phyloP scores from a whole-genome alignment of 345 rosid genomes.

The Corchorus capsularis region DNA sequence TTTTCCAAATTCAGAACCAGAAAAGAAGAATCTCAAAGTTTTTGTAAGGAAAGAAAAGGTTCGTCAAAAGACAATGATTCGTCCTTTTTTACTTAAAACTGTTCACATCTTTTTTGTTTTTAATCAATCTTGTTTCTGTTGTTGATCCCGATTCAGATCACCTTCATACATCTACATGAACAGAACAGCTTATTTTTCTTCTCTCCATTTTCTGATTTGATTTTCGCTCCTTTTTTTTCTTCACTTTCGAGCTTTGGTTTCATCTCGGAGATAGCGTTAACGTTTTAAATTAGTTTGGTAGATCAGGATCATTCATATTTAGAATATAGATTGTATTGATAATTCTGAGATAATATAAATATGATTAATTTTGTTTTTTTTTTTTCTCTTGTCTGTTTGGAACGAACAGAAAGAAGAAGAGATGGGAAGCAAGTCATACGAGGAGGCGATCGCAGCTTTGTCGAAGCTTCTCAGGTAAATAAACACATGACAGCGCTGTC shows the following conservation, averaged over 20 bases:
- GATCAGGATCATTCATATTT: neutral
- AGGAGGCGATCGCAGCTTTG: conserved; percentile 76
- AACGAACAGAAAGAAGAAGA: conserved; percentile 37
- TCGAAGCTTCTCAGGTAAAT: conserved; percentile 78
- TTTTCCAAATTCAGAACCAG: neutral
- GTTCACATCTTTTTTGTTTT: conserved; percentile 11
- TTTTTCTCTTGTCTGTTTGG: neutral
- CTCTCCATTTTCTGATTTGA: neutral
- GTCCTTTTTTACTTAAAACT: neutral
- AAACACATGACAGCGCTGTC: neutral
- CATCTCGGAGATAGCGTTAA: neutral
- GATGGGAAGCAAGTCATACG: conserved; percentile 68
- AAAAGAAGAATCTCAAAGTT: conserved; percentile 13
- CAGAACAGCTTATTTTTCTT: neutral
- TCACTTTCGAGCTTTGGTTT: neutral
- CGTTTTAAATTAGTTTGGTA: neutral
- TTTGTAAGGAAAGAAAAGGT: neutral
- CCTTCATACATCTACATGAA: too few species aligned
- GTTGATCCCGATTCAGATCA: conserved; percentile 23
- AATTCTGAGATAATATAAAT: neutral
- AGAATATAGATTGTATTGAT: neutral
- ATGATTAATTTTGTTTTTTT: too few species aligned
- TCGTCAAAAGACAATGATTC: neutral
- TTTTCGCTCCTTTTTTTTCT: neutral
- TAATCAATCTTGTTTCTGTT: neutral